Evolutionary conservation across 2,329 filamentous ascomycete species (phyloP).

Genomic region (Ilyonectria robusta): DNA sequence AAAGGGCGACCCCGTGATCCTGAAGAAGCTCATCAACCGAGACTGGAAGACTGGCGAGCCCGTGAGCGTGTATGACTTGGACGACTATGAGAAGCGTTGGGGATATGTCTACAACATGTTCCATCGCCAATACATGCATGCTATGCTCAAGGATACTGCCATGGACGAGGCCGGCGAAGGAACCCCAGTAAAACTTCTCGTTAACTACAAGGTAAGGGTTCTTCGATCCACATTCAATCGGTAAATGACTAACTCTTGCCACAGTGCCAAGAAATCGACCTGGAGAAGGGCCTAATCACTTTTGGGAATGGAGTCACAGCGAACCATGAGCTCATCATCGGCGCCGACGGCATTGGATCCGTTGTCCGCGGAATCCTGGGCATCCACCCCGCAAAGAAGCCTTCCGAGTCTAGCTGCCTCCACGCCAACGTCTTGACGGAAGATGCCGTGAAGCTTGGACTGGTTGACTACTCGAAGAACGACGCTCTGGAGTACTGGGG

Average conservation of each 20-base stretch:
- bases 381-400: conserved; percentile 71
- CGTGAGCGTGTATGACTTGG: conserved; percentile 73
- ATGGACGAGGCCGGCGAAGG: conserved; percentile 66
- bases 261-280: conserved; percentile 66
- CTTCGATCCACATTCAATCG: not conserved
- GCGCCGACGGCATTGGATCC: conserved; percentile 78
- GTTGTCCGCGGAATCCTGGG: conserved; percentile 74
- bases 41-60: conserved; percentile 80
- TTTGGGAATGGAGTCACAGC: conserved; percentile 67
- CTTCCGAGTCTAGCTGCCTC: conserved; percentile 72
- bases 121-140: conserved; percentile 78
- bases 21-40: conserved; percentile 76
- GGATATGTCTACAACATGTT: conserved; percentile 79
- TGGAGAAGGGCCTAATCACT: conserved; percentile 62
- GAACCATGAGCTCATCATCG: conserved; percentile 73
- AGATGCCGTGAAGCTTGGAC: conserved; percentile 70
- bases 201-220: conserved; percentile 67
- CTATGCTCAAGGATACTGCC: conserved; percentile 74
- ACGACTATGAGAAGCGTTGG: conserved; percentile 76
- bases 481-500: conserved; percentile 79
- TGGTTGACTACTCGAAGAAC: conserved; percentile 74
- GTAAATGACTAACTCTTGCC: not conserved
- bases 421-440: conserved; percentile 76
- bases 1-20: conserved; percentile 75
- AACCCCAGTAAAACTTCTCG: conserved; percentile 64